Conservation (phyloP, 2,329 filamentous ascomycete genomes). For the Penicillium sp. region DNA sequence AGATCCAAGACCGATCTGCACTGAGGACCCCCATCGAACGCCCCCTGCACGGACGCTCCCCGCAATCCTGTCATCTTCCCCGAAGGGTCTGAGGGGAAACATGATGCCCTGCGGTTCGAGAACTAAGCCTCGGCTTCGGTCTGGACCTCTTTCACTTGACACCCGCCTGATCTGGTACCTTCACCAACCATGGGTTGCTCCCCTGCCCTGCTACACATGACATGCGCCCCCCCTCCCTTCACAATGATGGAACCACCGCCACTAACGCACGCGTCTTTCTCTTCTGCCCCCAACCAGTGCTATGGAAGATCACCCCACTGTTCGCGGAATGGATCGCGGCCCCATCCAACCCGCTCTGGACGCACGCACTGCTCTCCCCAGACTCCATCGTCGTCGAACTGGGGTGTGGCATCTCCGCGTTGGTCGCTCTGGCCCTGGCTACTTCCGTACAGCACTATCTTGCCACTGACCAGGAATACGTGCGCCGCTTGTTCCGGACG, state of each 20-base stretch:
- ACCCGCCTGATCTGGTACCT: too few relatives aligned
- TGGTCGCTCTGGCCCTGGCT: constrained; percentile 69
- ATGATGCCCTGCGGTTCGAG: too few relatives aligned
- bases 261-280: constrained; percentile 3
- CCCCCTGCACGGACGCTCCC: too few relatives aligned
- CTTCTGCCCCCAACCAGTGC: constrained; percentile 56
- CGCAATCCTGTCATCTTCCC: too few relatives aligned
- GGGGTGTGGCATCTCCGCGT: constrained; percentile 80
- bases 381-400: constrained; percentile 70
- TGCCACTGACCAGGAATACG: constrained; percentile 85
- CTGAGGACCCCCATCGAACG: too few relatives aligned
- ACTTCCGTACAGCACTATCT: constrained; percentile 63
- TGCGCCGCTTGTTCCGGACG: constrained; percentile 68
- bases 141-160: constrained; percentile 8
- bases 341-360: constrained; percentile 60
- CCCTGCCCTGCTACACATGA: too few relatives aligned
- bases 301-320: constrained; percentile 86
- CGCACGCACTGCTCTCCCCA: constrained; percentile 51
- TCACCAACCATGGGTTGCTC: too few relatives aligned
- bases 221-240: too few relatives aligned
- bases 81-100: too few relatives aligned
- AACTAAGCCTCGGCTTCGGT: constrained; percentile 12
- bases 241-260: too few relatives aligned
- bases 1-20: constrained; percentile 11
- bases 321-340: constrained; percentile 77